Conservation (phyloP, 73 alveolate species). For the Paramecium biaurelia region DNA sequence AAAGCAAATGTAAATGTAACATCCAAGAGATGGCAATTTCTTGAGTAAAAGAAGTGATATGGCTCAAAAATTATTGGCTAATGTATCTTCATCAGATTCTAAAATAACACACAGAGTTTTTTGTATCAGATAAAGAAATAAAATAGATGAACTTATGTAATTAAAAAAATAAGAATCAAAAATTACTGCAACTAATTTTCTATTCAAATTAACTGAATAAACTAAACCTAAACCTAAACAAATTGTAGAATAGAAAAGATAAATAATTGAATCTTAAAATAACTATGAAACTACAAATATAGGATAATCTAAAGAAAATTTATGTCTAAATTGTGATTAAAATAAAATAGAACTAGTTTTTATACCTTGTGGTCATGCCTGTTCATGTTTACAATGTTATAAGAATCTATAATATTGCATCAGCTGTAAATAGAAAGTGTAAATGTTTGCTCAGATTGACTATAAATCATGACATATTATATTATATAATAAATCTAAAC, state of each 20-base stretch:
- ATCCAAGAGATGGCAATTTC: neutral
- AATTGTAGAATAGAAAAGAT: neutral
- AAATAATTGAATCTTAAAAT: neutral
- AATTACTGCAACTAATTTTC: neutral
- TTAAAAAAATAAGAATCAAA: neutral
- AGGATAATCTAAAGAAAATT: neutral
- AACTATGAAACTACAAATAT: neutral
- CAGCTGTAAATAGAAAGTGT: slow-evolving; percentile 34
- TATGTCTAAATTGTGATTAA: slow-evolving; percentile 63
- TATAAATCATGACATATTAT: neutral
- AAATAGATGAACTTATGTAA: slow-evolving; percentile 4
- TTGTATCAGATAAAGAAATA: slow-evolving; percentile 5
- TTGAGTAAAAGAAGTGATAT: neutral
- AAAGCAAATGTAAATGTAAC: neutral
- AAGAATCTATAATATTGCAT: neutral
- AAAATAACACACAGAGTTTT: neutral
- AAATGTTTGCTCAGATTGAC: neutral
- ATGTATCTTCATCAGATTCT: neutral
- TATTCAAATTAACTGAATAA: neutral
- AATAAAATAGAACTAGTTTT: slow-evolving; percentile 66
- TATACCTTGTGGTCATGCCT: slow-evolving; percentile 76
- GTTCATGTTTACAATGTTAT: slow-evolving; percentile 61
- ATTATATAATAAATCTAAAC: neutral
- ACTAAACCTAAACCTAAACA: neutral
- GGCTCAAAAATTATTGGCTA: neutral